phyloP scores from a whole-genome alignment of 2,329 filamentous ascomycete genomes.

The Cordyceps farinosa region DNA sequence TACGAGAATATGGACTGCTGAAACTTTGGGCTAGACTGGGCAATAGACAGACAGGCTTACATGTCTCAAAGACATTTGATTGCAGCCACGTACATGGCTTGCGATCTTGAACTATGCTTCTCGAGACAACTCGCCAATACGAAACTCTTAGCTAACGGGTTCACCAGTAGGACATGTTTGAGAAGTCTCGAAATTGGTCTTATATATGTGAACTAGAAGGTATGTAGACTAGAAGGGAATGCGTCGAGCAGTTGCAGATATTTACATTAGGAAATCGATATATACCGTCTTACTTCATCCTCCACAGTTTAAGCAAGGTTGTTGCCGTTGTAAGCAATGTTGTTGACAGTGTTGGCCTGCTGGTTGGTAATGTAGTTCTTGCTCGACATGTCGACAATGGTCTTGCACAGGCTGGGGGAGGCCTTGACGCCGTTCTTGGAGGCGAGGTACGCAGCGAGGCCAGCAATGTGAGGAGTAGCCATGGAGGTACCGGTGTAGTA shows the following conservation, averaged over 20 bases:
- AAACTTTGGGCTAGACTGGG: too few relatives aligned
- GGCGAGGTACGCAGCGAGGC: conserved; percentile 27
- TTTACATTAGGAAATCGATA: background rate
- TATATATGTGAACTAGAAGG: background rate
- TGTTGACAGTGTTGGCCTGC: conserved; percentile 36
- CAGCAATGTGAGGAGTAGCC: conserved; percentile 24
- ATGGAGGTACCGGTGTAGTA: conserved; percentile 45
- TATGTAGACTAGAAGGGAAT: too few relatives aligned
- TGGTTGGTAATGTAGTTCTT: conserved; percentile 33
- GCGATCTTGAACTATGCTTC: too few relatives aligned
- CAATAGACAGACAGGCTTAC: too few relatives aligned
- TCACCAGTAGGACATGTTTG: background rate
- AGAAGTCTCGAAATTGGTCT: background rate
- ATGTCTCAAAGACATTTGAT: too few relatives aligned
- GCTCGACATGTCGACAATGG: conserved; percentile 36
- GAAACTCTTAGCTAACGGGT: too few relatives aligned
- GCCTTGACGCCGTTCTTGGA: conserved; percentile 30
- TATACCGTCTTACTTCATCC: background rate
- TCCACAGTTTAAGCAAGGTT: background rate
- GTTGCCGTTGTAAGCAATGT: conserved; percentile 45
- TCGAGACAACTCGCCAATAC: too few relatives aligned
- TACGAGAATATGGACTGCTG: too few relatives aligned
- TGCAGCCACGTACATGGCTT: too few relatives aligned
- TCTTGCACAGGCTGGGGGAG: conserved; percentile 20
- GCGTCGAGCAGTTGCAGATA: background rate